Evolutionary conservation across 345 rosid genomes (phyloP), one percentile per base, ranked within the genome.

Genomic region (Crucihimalaya himalaica): DNA sequence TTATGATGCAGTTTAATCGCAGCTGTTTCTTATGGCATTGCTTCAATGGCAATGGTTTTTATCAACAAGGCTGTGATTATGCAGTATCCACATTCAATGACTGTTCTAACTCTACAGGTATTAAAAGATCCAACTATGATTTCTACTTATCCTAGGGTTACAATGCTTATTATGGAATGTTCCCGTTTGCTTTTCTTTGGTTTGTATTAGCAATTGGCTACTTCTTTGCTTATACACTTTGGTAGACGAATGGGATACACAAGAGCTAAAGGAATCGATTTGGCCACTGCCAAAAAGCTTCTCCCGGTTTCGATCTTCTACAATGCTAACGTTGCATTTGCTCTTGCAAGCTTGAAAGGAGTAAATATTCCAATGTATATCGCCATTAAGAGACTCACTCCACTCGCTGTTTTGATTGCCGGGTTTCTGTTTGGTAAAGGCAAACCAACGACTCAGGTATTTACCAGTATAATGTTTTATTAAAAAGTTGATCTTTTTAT

Each of bases 41-140:
- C 93, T 78, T 95, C 97, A 1, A 95, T 95, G 99, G 96, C 97
- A 4, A 95, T 95, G 99, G 99, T 92, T 58, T 95, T 95, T 70
- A 92, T 95, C 82, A 95, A 95, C 52, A 95, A 92, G 80, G 97
- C 97, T 32, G 85, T 92, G 59, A 62, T 95, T 32, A 92, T 95
- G 97, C 93, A 90, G 77, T 95, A 88, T 77, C 69, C 87, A 8
- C 67, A 89, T 55, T 92, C 97, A 0, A 89, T 95, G 99, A 89
- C 97, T 57, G 81, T 95, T 78, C 97, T 95, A 60, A 82, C 90
- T 2, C 34, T 92, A 5, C 99, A 95, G 96, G 99, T 95, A 79
- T 56, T 32, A 4, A 56, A 4, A 52, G 6, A 67, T 6, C 32
- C 29, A 11, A 3, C 46, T 7, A 18, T 47, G 35, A 28, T 21